Evolutionary conservation across 2,329 filamentous ascomycete species (phyloP).

Genomic region (Venturia carpophila): DNA sequence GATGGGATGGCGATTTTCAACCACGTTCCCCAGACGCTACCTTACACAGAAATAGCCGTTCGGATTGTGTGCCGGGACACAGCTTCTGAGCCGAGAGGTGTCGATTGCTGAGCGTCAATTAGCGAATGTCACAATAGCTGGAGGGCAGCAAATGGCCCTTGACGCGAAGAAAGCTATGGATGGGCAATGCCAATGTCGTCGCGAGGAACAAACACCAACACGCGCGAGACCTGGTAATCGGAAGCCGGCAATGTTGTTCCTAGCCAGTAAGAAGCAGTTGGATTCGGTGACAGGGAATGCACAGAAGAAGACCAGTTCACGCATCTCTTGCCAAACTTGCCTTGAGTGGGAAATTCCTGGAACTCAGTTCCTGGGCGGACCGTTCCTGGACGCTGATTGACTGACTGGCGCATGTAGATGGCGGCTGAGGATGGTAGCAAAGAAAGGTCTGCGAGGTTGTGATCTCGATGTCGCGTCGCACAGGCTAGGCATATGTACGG

Average conservation of each 20-base stretch:
- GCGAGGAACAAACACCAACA: neutral
- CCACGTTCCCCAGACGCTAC: constrained; percentile 6
- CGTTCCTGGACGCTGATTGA: neutral
- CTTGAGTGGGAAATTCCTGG: neutral
- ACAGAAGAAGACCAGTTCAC: neutral
- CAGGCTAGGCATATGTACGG: neutral
- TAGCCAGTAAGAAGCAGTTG: neutral
- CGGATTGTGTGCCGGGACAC: constrained; percentile 3
- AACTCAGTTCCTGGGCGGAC: neutral
- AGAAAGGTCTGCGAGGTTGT: neutral
- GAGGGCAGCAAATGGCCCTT: neutral
- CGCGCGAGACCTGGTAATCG: neutral
- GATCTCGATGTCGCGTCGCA: neutral
- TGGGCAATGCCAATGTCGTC: neutral
- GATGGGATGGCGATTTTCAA: neutral
- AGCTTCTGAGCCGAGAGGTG: neutral
- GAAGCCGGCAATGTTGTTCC: neutral
- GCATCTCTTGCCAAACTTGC: neutral
- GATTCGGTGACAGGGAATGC: neutral
- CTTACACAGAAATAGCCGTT: constrained; percentile 1
- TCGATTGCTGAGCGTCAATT: neutral
- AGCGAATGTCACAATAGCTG: neutral
- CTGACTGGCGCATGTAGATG: neutral
- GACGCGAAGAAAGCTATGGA: neutral
- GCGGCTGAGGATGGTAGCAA: neutral